Percentiles rank a stretch among this genome's conserved stretches.
Conservation (phyloP, 2,329 filamentous ascomycete genomes). For the Nannizziopsis barbatae region DNA sequence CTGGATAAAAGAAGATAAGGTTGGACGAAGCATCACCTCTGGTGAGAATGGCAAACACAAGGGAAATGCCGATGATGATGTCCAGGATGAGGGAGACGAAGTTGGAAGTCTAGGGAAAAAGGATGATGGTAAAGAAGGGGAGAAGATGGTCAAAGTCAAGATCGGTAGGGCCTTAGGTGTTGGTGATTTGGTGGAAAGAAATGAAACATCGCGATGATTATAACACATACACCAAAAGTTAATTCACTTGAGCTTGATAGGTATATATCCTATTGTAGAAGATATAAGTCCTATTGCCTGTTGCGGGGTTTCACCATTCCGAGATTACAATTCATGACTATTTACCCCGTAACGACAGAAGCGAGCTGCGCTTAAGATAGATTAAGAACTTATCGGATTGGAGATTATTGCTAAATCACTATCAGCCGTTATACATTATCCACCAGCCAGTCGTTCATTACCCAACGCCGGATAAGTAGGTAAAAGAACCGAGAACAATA, state of each 20-base stretch:
- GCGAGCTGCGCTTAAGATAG: too few relatives aligned
- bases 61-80: slow-evolving; percentile 20
- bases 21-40: slow-evolving; percentile 38
- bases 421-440: too few relatives aligned
- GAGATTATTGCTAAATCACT: too few relatives aligned
- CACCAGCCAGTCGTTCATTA: too few relatives aligned
- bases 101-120: slow-evolving; percentile 54
- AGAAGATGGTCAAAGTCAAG: slow-evolving; percentile 70
- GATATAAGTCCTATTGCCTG: too few relatives aligned
- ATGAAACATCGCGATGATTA: slow-evolving; percentile 24
- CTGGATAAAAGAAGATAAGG: slow-evolving; percentile 35
- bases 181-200: slow-evolving; percentile 45
- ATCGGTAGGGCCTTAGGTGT: slow-evolving; percentile 72
- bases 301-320: too few relatives aligned
- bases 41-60: slow-evolving; percentile 29
- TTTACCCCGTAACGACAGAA: too few relatives aligned
- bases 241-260: not conserved
- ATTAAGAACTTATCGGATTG: too few relatives aligned
- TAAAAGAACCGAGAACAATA: not conserved
- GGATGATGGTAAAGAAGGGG: slow-evolving; percentile 43
- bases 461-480: not conserved
- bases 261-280: too few relatives aligned
- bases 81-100: slow-evolving; percentile 56
- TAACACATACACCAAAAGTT: not conserved
- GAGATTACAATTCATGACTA: too few relatives aligned